Evolutionary conservation across 768 basidiomycete genomes (phyloP).

Genomic region (Leccinum sublutescens): DNA sequence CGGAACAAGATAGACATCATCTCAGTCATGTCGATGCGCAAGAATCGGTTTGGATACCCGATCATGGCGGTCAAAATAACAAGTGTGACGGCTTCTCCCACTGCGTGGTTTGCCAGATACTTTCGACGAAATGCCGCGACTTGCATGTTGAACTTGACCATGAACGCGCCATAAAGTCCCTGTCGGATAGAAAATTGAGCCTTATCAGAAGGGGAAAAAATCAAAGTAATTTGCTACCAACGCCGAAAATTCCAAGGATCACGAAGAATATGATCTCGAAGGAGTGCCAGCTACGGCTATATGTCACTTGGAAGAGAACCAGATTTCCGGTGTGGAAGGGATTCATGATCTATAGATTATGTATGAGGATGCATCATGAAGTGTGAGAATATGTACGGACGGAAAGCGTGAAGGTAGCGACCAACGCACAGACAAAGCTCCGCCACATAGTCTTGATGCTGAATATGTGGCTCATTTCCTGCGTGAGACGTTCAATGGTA

Average conservation of each 20-base stretch:
- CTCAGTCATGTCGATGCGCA: constrained; percentile 97
- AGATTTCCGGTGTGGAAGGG: constrained; percentile 97
- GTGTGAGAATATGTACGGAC: constrained; percentile 48
- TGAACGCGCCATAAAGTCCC: constrained; percentile 97
- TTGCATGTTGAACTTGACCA: constrained; percentile 96
- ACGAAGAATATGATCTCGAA: constrained; percentile 98
- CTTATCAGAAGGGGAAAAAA: not conserved
- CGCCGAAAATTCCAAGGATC: constrained; percentile 93
- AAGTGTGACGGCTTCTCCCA: constrained; percentile 85
- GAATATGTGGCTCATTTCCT: constrained; percentile 99
- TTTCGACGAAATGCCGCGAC: constrained; percentile 93
- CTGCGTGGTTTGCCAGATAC: constrained; percentile 77
- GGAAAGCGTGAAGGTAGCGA: constrained; percentile 93
- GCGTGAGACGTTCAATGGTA: constrained; percentile 3
- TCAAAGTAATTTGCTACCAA: constrained; percentile 36
- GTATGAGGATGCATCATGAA: constrained; percentile 22
- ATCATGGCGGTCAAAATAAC: constrained; percentile 89
- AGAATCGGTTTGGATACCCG: constrained; percentile 91
- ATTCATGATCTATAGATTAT: constrained; percentile 78
- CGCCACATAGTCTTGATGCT: constrained; percentile 99
- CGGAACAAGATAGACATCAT: constrained; percentile 92
- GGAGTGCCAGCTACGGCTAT: constrained; percentile 98
- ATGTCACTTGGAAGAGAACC: constrained; percentile 97
- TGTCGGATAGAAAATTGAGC: constrained; percentile 33
- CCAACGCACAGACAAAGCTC: constrained; percentile 95